phyloP scores from a whole-genome alignment of 2,329 filamentous ascomycete species.

The Colletotrichum tabaci region DNA sequence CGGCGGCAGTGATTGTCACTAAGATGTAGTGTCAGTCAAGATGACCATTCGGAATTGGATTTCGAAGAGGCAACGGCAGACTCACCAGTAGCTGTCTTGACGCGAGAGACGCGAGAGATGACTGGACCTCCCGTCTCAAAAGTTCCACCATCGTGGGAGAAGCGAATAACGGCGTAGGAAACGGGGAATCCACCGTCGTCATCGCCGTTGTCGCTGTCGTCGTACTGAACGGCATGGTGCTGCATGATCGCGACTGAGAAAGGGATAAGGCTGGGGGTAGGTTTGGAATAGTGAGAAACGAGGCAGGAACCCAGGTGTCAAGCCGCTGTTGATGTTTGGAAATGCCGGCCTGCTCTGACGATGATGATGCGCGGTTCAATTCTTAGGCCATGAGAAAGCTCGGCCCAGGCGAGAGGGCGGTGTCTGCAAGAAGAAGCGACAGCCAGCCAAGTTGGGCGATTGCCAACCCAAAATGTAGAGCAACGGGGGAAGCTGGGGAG shows the following conservation, averaged over 20 bases:
- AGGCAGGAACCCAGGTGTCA: background rate
- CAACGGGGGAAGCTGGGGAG: too few species aligned
- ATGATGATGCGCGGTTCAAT: background rate
- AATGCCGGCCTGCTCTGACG: background rate
- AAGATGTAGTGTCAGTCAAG: background rate
- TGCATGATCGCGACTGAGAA: background rate
- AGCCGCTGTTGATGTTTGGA: background rate
- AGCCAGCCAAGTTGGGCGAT: background rate
- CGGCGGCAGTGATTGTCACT: conserved; percentile 7
- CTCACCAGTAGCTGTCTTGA: conserved; percentile 18
- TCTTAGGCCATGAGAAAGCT: background rate
- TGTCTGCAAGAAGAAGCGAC: background rate
- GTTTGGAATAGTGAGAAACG: background rate
- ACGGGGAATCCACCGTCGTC: background rate
- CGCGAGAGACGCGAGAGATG: background rate
- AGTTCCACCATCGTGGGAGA: background rate
- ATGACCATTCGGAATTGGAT: background rate
- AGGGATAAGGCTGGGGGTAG: background rate
- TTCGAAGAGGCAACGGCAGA: background rate
- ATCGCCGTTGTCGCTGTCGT: background rate
- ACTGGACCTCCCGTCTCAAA: conserved; percentile 8
- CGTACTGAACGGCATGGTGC: background rate
- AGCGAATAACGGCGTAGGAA: background rate
- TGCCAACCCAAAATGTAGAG: background rate
- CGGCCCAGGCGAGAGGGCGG: background rate